A percentile compares a stretch with the other conserved stretches of the same genome.
These are phyloP conservation scores for Galerina marginata DNA, from an alignment of 768 basidiomycete species.

Conservation along the genomic window DNA sequence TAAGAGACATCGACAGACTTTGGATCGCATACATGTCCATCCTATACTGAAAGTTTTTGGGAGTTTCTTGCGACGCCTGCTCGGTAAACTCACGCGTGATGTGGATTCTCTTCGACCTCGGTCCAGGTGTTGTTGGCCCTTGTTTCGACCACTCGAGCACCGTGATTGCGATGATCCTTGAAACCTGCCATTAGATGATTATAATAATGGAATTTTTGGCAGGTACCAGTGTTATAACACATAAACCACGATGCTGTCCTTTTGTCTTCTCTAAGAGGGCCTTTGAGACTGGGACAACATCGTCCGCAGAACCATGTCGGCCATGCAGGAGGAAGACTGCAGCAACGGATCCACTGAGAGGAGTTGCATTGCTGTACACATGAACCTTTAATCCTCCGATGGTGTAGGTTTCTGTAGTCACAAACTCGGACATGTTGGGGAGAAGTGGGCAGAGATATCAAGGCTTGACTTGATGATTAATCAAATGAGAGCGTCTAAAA, in stretches of 20 bases:
- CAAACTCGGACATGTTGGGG: constrained; percentile 8
- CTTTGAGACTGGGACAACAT: constrained; percentile 33
- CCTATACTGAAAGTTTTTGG: constrained; percentile 24
- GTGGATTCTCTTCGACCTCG: constrained; percentile 36
- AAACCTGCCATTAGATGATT: neutral
- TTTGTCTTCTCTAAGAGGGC: constrained; percentile 28
- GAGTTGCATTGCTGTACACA: constrained; percentile 33
- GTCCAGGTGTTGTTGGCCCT: constrained; percentile 44
- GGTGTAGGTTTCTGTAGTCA: constrained; percentile 27
- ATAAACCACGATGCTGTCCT: constrained; percentile 24
- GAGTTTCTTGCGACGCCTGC: neutral
- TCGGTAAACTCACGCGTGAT: constrained; percentile 44
- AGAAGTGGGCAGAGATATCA: constrained; percentile 6
- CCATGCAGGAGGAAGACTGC: constrained; percentile 52
- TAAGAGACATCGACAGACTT: constrained; percentile 31
- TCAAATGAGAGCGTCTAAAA: constrained; percentile 18
- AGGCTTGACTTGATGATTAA: constrained; percentile 13
- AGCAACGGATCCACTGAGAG: constrained; percentile 31
- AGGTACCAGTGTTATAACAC: constrained; percentile 46
- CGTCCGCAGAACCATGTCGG: constrained; percentile 35
- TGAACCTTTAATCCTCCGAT: constrained; percentile 45
- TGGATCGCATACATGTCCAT: constrained; percentile 55
- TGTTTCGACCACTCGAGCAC: constrained; percentile 37
- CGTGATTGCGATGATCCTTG: constrained; percentile 56
- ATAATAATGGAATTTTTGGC: neutral